Conservation (phyloP, 2,329 filamentous ascomycete species). For the Ceratocystis lukuohia region DNA sequence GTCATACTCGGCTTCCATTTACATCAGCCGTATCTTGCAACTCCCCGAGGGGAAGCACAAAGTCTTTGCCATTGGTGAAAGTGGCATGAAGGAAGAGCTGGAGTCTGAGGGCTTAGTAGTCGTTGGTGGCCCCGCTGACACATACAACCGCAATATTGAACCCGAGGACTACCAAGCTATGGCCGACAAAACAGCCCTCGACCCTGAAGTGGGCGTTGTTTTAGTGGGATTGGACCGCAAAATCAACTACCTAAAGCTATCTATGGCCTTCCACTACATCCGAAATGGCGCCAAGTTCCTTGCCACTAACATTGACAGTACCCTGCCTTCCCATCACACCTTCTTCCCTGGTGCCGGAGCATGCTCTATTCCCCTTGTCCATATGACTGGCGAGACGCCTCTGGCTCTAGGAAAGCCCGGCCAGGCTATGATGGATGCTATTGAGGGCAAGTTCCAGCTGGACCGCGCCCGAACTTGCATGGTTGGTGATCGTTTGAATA, state of each 20-base stretch:
- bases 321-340: slow-evolving; percentile 64
- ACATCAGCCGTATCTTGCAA: slow-evolving; percentile 84
- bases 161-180: slow-evolving; percentile 69
- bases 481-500: slow-evolving; percentile 87
- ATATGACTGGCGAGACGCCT: slow-evolving; percentile 57
- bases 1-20: slow-evolving; percentile 87
- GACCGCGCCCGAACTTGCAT: slow-evolving; percentile 79
- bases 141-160: slow-evolving; percentile 62
- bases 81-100: slow-evolving; percentile 81
- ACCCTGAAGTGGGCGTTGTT: slow-evolving; percentile 80
- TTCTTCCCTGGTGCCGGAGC: slow-evolving; percentile 89
- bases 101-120: slow-evolving; percentile 63
- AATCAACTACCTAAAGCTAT: slow-evolving; percentile 85
- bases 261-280: slow-evolving; percentile 75
- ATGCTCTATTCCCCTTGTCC: slow-evolving; percentile 61
- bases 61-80: slow-evolving; percentile 86
- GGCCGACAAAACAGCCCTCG: slow-evolving; percentile 60
- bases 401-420: slow-evolving; percentile 83
- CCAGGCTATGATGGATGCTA: slow-evolving; percentile 98
- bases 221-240: slow-evolving; percentile 87
- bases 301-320: slow-evolving; percentile 86
- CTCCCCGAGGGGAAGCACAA: slow-evolving; percentile 71
- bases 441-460: slow-evolving; percentile 89
- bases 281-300: slow-evolving; percentile 71
- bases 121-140: slow-evolving; percentile 75